These are phyloP conservation scores for Gomphus bonarii DNA, from an alignment of 1,284 basidiomycete genomes.

Conservation along the genomic window DNA sequence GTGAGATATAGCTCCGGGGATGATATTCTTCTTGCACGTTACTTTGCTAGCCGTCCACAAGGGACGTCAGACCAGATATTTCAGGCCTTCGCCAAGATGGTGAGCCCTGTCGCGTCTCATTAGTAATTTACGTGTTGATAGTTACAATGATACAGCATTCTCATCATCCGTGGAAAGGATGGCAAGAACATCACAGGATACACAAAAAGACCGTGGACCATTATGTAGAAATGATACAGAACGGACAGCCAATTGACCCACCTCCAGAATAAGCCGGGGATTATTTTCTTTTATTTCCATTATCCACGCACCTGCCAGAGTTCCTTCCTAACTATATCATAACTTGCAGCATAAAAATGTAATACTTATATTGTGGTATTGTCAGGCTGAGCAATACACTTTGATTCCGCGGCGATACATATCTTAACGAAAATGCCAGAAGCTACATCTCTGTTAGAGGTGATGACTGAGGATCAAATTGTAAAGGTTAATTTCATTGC, in stretches of 20 bases:
- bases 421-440: neutral
- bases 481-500: constrained; percentile 29
- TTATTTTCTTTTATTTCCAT: neutral
- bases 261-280: neutral
- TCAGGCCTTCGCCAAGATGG: constrained; percentile 59
- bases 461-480: constrained; percentile 40
- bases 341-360: neutral
- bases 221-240: constrained; percentile 46
- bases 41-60: constrained; percentile 56
- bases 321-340: neutral
- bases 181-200: constrained; percentile 80
- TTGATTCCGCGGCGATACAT: neutral
- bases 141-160: constrained; percentile 41
- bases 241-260: constrained; percentile 45
- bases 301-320: neutral
- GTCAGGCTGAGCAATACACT: neutral
- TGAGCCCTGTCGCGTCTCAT: constrained; percentile 23
- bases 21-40: constrained; percentile 64
- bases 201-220: constrained; percentile 77
- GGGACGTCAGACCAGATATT: constrained; percentile 75
- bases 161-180: constrained; percentile 83
- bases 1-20: constrained; percentile 70
- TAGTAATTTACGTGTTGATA: neutral
- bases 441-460: constrained; percentile 19
- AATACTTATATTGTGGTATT: neutral